Base-by-base conservation (phyloP, 257 asterid genomes). In the Haberlea rhodopensis region DNA sequence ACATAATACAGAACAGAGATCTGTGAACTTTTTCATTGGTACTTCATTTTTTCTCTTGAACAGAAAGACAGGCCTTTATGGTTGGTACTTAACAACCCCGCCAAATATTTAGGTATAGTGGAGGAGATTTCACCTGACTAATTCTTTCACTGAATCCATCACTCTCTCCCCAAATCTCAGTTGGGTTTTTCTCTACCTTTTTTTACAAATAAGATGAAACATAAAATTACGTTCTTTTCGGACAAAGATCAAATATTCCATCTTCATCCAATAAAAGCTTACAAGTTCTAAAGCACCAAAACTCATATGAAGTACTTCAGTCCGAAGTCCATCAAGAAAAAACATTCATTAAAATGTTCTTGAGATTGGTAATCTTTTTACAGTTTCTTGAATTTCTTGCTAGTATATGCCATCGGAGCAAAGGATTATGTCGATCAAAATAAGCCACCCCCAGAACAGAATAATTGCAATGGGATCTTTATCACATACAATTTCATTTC, bases 401-500 rank as follows among this genome's bases (percentile, higher is more conserved):
- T 65, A 32, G 37, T 57, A 29, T 11, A 23, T 11, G 20, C 49
- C 57, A 62, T 60, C 20, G 65, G 49, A 53, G 82, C 73, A 15
- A 75, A 75, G 27, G 76, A 69, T n/a, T 46, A 61, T 5, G 71
- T 62, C 1, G 67, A 19, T 8, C 11, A 5, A 2, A 26, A 13
- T 6, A 27, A 26, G 29, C 59, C 62, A 7, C 56, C 78, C 1
- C 71, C 54, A 8, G 80, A 62, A 53, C 74, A 67, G 3, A 63
- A 56, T 5, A 72, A 53, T 16, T 82, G 85, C 66, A 82, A 79
- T 48, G 83, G 87, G 0, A 76, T 82, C 55, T 77, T 59, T 8
- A 34, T 79, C 28, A 62, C 81, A 18, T 76, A 79, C 62, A 29
- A 45, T 2, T 79, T 79, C 48, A 19, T 71, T 7, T 74, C 74